These are phyloP conservation scores for Ashbya aceris DNA, from an alignment of 1,139 yeast genomes.

Conservation along the genomic window DNA sequence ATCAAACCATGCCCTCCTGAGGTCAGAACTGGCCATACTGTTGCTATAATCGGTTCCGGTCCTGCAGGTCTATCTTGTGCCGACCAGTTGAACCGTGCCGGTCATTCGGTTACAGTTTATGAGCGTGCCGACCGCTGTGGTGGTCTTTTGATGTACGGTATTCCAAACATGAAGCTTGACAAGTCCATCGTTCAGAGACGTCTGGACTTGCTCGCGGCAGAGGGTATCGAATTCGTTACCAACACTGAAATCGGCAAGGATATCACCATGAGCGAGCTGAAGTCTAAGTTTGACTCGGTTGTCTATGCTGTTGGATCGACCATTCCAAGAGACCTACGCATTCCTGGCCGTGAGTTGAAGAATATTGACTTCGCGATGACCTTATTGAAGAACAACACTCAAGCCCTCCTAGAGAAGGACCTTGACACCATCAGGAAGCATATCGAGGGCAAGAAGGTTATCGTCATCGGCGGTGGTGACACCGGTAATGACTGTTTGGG, in stretches of 20 bases:
- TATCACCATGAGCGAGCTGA: conserved; percentile 58
- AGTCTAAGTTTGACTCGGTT: conserved; percentile 65
- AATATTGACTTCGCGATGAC: conserved; percentile 95
- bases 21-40: conserved; percentile 69
- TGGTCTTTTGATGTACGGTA: conserved; percentile 97
- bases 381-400: conserved; percentile 77
- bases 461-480: conserved; percentile 99
- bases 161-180: conserved; percentile 97
- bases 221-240: conserved; percentile 74
- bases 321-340: conserved; percentile 87
- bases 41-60: conserved; percentile 92
- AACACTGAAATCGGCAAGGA: conserved; percentile 81
- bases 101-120: conserved; percentile 82
- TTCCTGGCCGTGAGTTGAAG: conserved; percentile 86
- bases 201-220: conserved; percentile 81
- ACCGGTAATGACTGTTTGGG: conserved; percentile 99
- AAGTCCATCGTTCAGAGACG: conserved; percentile 89
- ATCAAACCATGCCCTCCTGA: conserved; percentile 76
- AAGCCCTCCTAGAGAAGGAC: conserved; percentile 76
- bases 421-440: conserved; percentile 66
- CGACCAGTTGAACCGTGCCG: conserved; percentile 93
- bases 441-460: conserved; percentile 78
- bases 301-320: conserved; percentile 94
- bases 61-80: conserved; percentile 97
- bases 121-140: conserved; percentile 95